phyloP scores from a whole-genome alignment of 129 eudicot genomes.

The Escallonia rubra region DNA sequence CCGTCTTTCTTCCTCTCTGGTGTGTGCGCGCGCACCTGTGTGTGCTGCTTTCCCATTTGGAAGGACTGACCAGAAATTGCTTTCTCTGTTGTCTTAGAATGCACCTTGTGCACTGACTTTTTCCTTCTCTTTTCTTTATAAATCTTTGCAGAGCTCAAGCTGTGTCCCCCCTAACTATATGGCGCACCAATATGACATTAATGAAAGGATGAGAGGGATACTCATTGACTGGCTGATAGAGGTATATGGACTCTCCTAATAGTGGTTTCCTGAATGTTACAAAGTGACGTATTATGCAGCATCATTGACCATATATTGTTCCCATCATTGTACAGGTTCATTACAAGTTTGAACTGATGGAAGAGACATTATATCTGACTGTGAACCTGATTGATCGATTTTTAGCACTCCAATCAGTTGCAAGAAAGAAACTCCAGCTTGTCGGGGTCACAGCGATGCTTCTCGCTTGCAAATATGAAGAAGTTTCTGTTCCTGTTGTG shows the following conservation, averaged over 20 bases:
- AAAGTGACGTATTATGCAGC: not conserved
- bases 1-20: no score
- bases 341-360: constrained; percentile 92
- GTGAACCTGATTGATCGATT: constrained; percentile 86
- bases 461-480: constrained; percentile 91
- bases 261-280: not conserved
- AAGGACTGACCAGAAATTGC: no score
- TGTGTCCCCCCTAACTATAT: constrained; percentile 76
- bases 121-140: not conserved
- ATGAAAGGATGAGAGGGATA: constrained; percentile 83
- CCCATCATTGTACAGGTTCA: constrained; percentile 52
- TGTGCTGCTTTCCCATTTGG: no score
- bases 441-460: constrained; percentile 95
- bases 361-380: constrained; percentile 83
- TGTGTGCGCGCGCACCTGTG: no score
- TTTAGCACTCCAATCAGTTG: constrained; percentile 43
- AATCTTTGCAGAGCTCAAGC: constrained; percentile 40
- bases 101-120: not conserved
- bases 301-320: not conserved
- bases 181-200: constrained; percentile 60
- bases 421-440: constrained; percentile 84
- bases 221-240: constrained; percentile 93
- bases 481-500: constrained; percentile 87
- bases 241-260: constrained; percentile 33
- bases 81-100: not conserved